Conservation (phyloP, 805 yeast species). For the Brettanomyces bruxellensis region DNA sequence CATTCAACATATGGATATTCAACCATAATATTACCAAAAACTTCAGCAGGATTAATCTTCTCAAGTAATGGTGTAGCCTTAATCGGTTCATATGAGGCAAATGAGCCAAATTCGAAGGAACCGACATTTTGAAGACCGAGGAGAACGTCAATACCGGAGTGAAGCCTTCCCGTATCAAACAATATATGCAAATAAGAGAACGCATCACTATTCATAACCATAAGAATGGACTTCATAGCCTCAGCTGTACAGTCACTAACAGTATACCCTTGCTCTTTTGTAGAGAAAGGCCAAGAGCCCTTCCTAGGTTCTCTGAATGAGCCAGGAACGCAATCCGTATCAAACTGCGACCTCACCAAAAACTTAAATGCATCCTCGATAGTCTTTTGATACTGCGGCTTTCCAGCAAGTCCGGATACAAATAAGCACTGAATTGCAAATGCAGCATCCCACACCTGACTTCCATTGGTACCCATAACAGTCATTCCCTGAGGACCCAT, state of each 20-base stretch:
- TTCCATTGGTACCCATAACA: constrained; percentile 95
- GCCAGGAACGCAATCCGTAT: constrained; percentile 65
- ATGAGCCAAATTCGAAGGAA: constrained; percentile 77
- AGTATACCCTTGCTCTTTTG: constrained; percentile 91
- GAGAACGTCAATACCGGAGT: constrained; percentile 68
- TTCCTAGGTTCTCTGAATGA: constrained; percentile 73
- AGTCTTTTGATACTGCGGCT: constrained; percentile 53
- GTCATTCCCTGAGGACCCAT: constrained; percentile 88
- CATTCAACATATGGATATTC: constrained; percentile 98
- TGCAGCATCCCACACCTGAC: constrained; percentile 95
- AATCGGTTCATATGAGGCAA: constrained; percentile 83
- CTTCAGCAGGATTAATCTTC: constrained; percentile 88
- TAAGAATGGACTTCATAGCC: constrained; percentile 83
- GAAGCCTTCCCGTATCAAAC: constrained; percentile 45
- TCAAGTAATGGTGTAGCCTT: constrained; percentile 76
- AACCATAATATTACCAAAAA: constrained; percentile 95
- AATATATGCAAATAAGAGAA: constrained; percentile 30
- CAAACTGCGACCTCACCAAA: constrained; percentile 76
- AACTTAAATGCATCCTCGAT: constrained; percentile 63
- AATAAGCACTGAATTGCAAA: constrained; percentile 81
- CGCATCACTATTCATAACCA: constrained; percentile 66
- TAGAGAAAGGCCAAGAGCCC: constrained; percentile 96
- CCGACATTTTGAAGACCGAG: constrained; percentile 72
- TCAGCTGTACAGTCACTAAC: constrained; percentile 98
- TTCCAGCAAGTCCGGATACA: constrained; percentile 67